Evolutionary conservation across 495 filamentous ascomycete species (phyloP).

Genomic region (Aspergillus conjunctus): DNA sequence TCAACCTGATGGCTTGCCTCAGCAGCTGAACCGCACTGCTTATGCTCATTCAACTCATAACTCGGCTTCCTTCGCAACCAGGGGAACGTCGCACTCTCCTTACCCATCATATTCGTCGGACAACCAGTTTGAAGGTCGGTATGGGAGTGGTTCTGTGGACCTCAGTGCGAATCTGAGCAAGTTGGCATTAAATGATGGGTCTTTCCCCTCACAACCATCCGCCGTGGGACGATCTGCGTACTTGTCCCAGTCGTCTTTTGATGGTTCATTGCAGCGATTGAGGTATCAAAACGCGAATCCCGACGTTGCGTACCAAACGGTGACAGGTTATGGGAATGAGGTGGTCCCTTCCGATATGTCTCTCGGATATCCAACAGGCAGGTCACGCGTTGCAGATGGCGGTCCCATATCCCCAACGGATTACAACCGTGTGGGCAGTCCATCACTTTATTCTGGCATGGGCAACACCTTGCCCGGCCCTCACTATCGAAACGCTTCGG

Average conservation of each 20-base stretch:
- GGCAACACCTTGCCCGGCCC: conserved; percentile 46
- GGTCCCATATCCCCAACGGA: conserved; percentile 56
- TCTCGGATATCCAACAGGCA: conserved; percentile 29
- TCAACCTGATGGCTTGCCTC: conserved; percentile 36
- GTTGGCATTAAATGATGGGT: conserved; percentile 39
- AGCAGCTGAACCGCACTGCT: conserved; percentile 29
- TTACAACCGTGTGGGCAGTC: conserved; percentile 58
- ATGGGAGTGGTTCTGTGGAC: conserved; percentile 36
- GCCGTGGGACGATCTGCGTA: conserved; percentile 33
- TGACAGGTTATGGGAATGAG: conserved; percentile 31
- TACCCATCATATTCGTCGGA: conserved; percentile 49
- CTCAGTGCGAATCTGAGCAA: conserved; percentile 36
- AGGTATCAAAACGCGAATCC: conserved; percentile 34
- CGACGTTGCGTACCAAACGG: conserved; percentile 33
- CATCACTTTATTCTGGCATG: conserved; percentile 53
- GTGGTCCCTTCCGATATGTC: conserved; percentile 34
- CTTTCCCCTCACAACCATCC: conserved; percentile 24
- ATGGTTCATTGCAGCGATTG: conserved; percentile 35
- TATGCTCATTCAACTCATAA: conserved; percentile 46
- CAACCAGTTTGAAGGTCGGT: conserved; percentile 39
- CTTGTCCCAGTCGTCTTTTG: conserved; percentile 37
- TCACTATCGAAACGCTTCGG: conserved; percentile 47
- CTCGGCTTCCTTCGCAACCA: conserved; percentile 39
- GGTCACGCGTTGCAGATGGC: conserved; percentile 31
- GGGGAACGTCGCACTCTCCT: conserved; percentile 37